Evolutionary conservation across 192 early-diverging fungal species (phyloP).

Genomic region (Backusella liffmaniae): DNA sequence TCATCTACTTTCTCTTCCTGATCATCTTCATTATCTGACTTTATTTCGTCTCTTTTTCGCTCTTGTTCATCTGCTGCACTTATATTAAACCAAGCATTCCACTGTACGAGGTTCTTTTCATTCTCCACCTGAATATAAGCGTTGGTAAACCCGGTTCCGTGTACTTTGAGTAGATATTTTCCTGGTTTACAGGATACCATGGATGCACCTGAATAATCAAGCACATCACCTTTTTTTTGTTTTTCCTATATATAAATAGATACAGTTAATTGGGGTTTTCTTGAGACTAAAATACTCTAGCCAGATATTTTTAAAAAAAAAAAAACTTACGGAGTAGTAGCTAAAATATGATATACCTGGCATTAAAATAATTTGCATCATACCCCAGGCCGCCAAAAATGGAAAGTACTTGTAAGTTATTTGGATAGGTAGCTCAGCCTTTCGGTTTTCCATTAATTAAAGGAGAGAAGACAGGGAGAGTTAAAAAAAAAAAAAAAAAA

Average conservation of each 20-base stretch:
- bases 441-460: not conserved
- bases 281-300: not conserved
- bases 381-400: slow-evolving; percentile 47
- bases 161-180: not conserved
- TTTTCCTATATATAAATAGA: slow-evolving; percentile 9
- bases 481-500: not conserved
- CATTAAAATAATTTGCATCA: slow-evolving; percentile 46
- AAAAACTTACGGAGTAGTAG: slow-evolving; percentile 37
- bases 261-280: not conserved
- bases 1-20: not conserved
- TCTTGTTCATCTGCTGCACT: not conserved
- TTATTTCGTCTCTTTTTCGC: not conserved
- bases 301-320: not conserved
- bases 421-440: slow-evolving; percentile 44
- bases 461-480: not conserved
- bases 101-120: not conserved
- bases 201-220: slow-evolving; percentile 10
- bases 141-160: not conserved
- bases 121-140: not conserved
- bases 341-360: slow-evolving; percentile 41
- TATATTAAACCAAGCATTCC: slow-evolving; percentile 8
- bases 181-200: not conserved
- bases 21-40: not conserved
- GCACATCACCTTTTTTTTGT: not conserved
- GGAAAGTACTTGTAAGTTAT: slow-evolving; percentile 38